These are phyloP conservation scores for Coemansia sp. DNA, from an alignment of 192 early-diverging fungal genomes.

Conservation along the genomic window DNA sequence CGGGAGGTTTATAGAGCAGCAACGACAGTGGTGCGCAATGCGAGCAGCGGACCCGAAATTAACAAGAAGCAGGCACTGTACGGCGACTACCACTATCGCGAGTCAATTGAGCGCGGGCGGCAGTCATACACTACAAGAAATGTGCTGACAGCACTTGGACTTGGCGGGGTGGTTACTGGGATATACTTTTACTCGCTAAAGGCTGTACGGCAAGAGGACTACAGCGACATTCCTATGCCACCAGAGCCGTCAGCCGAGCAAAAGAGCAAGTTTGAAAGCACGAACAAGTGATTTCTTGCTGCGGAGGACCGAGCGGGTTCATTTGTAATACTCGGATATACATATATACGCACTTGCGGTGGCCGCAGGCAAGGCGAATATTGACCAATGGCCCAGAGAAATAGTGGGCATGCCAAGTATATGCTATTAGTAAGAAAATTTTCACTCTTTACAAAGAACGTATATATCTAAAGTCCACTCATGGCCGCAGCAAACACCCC, in stretches of 20 bases:
- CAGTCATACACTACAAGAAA: conserved; percentile 33
- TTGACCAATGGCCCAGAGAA: background rate
- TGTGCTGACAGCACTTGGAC: conserved; percentile 26
- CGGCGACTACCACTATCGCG: conserved; percentile 43
- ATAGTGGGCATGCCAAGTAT: background rate
- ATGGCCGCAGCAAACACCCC: background rate
- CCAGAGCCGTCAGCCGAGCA: conserved; percentile 38
- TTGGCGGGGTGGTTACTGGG: conserved; percentile 18
- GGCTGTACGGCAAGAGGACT: conserved; percentile 77
- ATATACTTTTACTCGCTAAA: conserved; percentile 71
- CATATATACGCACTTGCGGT: background rate
- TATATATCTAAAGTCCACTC: background rate
- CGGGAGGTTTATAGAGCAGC: background rate
- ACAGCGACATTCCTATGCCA: conserved; percentile 75
- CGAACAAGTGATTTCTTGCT: background rate
- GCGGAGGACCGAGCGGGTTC: background rate
- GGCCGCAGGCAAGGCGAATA: background rate
- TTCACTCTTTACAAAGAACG: background rate
- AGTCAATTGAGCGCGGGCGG: conserved; percentile 54
- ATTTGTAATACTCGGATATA: background rate
- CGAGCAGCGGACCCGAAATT: background rate
- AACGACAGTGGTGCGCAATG: conserved; percentile 7
- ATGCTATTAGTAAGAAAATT: background rate
- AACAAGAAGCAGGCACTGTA: conserved; percentile 18
- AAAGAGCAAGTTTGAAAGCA: conserved; percentile 20